phyloP scores from a whole-genome alignment of 2,329 filamentous ascomycete genomes.

The Trichocomaceae sp. region DNA sequence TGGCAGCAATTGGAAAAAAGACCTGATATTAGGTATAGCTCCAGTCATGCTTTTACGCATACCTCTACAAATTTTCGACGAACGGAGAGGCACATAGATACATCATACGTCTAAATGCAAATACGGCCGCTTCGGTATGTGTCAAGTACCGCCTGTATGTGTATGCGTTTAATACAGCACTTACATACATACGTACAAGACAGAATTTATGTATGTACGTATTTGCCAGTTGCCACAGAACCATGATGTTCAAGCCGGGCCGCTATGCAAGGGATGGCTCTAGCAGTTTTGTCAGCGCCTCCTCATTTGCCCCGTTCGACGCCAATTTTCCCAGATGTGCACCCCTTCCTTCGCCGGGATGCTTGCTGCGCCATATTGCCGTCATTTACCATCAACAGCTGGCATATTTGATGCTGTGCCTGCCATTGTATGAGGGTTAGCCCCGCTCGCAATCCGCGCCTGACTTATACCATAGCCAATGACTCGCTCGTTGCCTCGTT shows the following conservation, averaged over 20 bases:
- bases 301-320: slow-evolving; percentile 16
- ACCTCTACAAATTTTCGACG: not conserved
- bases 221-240: slow-evolving; percentile 18
- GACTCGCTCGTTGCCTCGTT: not conserved
- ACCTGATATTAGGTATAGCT: not conserved
- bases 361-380: not conserved
- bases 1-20: not conserved
- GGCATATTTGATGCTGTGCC: not conserved
- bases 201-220: not conserved
- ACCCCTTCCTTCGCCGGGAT: slow-evolving; percentile 12
- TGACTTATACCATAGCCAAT: slow-evolving; percentile 10
- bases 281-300: slow-evolving; percentile 26
- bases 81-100: not conserved
- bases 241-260: slow-evolving; percentile 17
- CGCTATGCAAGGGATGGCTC: slow-evolving; percentile 24
- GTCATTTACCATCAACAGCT: slow-evolving; percentile 1
- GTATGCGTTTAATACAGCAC: not conserved
- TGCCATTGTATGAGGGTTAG: slow-evolving; percentile 1
- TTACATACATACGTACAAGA: not conserved
- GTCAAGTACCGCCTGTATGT: not conserved
- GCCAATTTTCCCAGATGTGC: slow-evolving; percentile 1
- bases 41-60: not conserved
- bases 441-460: slow-evolving; percentile 5
- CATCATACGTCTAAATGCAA: slow-evolving; percentile 2
- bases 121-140: slow-evolving; percentile 7